These are phyloP conservation scores for Gnetum montanum DNA, from an alignment of 75 land plant genomes.

Conservation along the genomic window DNA sequence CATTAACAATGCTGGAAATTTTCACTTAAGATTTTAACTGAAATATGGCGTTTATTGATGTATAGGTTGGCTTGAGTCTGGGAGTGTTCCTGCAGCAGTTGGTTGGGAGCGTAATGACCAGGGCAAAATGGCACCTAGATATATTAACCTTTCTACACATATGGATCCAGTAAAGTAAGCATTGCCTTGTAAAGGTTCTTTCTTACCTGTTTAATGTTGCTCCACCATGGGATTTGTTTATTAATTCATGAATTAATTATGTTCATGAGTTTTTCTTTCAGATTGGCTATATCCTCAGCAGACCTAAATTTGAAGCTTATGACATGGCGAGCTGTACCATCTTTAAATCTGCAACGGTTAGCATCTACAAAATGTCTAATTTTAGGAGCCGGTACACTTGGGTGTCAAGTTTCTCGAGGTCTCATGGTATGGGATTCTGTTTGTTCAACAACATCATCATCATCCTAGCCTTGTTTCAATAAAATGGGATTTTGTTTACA, in stretches of 20 bases:
- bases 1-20: constrained; percentile 1
- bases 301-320: constrained; percentile 94
- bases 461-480: neutral
- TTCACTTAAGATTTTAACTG: neutral
- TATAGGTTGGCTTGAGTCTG: constrained; percentile 51
- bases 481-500: neutral
- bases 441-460: too few relatives aligned
- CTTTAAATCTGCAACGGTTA: constrained; percentile 49
- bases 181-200: neutral
- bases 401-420: constrained; percentile 93
- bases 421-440: constrained; percentile 81
- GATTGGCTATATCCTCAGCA: constrained; percentile 85
- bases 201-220: neutral
- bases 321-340: constrained; percentile 91
- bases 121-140: constrained; percentile 29
- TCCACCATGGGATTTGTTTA: neutral
- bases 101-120: constrained; percentile 70
- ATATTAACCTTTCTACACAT: constrained; percentile 61
- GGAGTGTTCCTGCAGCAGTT: constrained; percentile 45
- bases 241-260: too few relatives aligned
- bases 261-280: too few relatives aligned
- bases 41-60: neutral
- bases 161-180: constrained; percentile 85
- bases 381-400: constrained; percentile 98
- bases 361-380: constrained; percentile 74